Evolutionary conservation across 2,329 filamentous ascomycete species (phyloP).

Genomic region (Drechslerella coelobrocha): DNA sequence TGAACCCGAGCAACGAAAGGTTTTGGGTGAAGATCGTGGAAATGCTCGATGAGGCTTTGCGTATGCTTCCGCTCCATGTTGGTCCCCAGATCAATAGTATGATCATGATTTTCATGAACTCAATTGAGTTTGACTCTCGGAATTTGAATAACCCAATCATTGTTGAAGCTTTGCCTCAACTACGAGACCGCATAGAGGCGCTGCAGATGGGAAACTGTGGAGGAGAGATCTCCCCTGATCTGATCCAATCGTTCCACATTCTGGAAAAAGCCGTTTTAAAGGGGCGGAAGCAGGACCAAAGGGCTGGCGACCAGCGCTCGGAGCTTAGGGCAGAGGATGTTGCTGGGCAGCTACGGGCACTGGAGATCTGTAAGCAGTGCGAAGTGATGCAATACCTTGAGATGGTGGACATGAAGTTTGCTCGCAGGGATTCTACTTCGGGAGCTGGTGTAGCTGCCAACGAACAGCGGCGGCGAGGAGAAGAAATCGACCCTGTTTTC

Average conservation of each 20-base stretch:
- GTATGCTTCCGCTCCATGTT: constrained; percentile 19
- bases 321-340: neutral
- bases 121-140: constrained; percentile 16
- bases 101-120: constrained; percentile 29
- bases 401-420: neutral
- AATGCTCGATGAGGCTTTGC: constrained; percentile 3
- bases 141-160: constrained; percentile 29
- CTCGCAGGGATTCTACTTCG: neutral
- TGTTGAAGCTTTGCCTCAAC: constrained; percentile 12
- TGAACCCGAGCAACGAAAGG: neutral
- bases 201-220: constrained; percentile 6
- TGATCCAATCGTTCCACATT: constrained; percentile 9
- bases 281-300: neutral
- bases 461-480: neutral
- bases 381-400: neutral
- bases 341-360: neutral
- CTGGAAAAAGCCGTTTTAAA: constrained; percentile 8
- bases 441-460: neutral
- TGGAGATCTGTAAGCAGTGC: constrained; percentile 6
- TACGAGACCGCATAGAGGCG: neutral
- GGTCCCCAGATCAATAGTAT: constrained; percentile 20
- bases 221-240: constrained; percentile 5
- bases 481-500: neutral
- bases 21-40: constrained; percentile 28
- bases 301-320: neutral